Base-by-base conservation (phyloP, 345 rosid species). In the Angophora floribunda region DNA sequence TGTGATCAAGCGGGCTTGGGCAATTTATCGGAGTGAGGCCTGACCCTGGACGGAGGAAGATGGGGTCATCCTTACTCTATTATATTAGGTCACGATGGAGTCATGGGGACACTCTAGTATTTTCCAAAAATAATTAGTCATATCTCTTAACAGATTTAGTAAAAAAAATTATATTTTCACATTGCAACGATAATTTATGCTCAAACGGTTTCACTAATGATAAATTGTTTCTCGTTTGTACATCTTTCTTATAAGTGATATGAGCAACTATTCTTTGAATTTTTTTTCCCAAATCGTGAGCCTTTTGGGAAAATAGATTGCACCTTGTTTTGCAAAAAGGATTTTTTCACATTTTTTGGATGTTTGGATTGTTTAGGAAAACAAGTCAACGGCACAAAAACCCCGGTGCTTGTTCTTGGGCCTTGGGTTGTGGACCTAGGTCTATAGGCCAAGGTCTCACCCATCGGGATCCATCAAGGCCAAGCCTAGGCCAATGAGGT, bases 281-380 rank as follows among this genome's bases (percentile, higher is more conserved):
- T 21, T 21, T 55, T 0, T 21, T 55, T 0, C 9, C 0, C 61
- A 55, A 8, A 3, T 55, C 0, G 16, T 55, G 5, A 26, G 0
- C 19, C 9, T 55, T 55, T 21, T 1, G 2, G 4, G 26, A 55
- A 55, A 21, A 0, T 0, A 5, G 16, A 36, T 4, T 36, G 41
- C 41, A 2, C 41, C 41, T 36, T 36, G 41, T 36, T 36, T 36
- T 36, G 41, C 41, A 36, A 36, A 36, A 36, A 36, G 4, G 10
- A 3, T 3, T 53, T 53, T 3, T 53, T 10, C 0, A 0, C 26
- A 7, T 53, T 53, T 7, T 36, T 53, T 53, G 17, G 26, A 24
- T 0, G 2, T 53, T 53, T 53, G 59, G 59, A 53, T 21, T 53
- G 11, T 7, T 21, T 53, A 53, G 59, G 26, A 21, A 53, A 53